phyloP scores from a whole-genome alignment of 805 yeast species.

The Kurtzmaniella cleridarum region DNA sequence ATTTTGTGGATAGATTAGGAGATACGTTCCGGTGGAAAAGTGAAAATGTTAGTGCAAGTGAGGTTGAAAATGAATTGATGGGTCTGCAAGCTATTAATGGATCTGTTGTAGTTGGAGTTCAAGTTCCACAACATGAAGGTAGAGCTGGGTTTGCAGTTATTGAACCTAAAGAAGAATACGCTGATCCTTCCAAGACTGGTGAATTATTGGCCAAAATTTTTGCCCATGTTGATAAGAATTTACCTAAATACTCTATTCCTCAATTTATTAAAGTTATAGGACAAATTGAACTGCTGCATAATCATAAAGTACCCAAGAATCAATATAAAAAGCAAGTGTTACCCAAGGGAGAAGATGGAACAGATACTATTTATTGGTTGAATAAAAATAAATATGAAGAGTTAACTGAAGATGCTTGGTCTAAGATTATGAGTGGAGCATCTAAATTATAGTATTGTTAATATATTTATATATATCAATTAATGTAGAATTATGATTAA shows the following conservation, averaged over 20 bases:
- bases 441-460: constrained; percentile 26
- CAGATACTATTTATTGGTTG: constrained; percentile 69
- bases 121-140: constrained; percentile 85
- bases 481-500: neutral
- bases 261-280: constrained; percentile 63
- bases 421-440: constrained; percentile 28
- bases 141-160: constrained; percentile 88
- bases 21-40: constrained; percentile 97
- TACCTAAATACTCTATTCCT: constrained; percentile 87
- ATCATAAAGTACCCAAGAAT: constrained; percentile 75
- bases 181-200: constrained; percentile 25
- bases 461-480: neutral
- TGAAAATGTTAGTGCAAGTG: constrained; percentile 90
- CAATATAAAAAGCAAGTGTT: constrained; percentile 60
- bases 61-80: constrained; percentile 76
- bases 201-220: constrained; percentile 24
- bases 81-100: constrained; percentile 47
- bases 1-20: constrained; percentile 88
- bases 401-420: constrained; percentile 58
- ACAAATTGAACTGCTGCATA: constrained; percentile 61
- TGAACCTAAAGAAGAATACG: constrained; percentile 40
- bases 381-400: constrained; percentile 49
- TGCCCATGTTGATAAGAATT: constrained; percentile 26
- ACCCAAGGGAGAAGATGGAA: constrained; percentile 60
- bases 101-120: constrained; percentile 82